phyloP scores from a whole-genome alignment of 2,329 filamentous ascomycete genomes.

The Beauveria asiatica region DNA sequence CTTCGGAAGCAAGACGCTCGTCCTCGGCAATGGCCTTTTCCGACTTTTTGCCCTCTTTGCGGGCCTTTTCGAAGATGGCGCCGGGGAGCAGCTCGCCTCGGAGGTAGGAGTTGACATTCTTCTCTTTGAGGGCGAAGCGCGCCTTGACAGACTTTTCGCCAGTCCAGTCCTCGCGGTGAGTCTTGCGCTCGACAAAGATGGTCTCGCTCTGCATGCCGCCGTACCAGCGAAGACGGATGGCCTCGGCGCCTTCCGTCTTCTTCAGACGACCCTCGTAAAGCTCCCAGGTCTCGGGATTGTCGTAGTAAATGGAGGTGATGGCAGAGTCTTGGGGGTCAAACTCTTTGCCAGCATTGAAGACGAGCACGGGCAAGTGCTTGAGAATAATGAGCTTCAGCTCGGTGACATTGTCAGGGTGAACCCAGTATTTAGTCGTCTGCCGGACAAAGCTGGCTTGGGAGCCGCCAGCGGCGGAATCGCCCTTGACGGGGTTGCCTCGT shows the following conservation, averaged over 20 bases:
- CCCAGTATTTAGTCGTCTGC: constrained; percentile 99
- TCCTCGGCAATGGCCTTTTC: constrained; percentile 86
- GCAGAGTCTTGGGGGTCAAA: constrained; percentile 85
- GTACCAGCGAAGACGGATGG: constrained; percentile 94
- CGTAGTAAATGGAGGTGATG: constrained; percentile 97
- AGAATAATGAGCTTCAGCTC: constrained; percentile 96
- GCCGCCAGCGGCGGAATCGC: constrained; percentile 85
- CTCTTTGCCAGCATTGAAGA: constrained; percentile 96
- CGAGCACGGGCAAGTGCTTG: constrained; percentile 92
- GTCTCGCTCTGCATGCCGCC: constrained; percentile 92
- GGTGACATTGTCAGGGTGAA: constrained; percentile 95
- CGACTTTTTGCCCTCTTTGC: constrained; percentile 89
- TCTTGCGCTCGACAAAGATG: constrained; percentile 96
- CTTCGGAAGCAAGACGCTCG: constrained; percentile 79
- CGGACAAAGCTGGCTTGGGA: constrained; percentile 92
- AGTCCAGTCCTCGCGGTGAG: constrained; percentile 97
- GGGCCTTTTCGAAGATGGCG: constrained; percentile 91
- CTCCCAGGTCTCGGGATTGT: constrained; percentile 90
- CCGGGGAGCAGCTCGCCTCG: constrained; percentile 75
- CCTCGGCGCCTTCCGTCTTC: constrained; percentile 96
- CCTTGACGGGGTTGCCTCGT: constrained; percentile 82
- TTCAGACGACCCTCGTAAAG: constrained; percentile 89
- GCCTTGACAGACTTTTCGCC: constrained; percentile 99
- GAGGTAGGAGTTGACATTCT: constrained; percentile 90
- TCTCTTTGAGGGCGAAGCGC: constrained; percentile 90